Evolutionary conservation across 257 asterid genomes (phyloP), one percentile per base, ranked within the genome.

Genomic region (Salvia hispanica): DNA sequence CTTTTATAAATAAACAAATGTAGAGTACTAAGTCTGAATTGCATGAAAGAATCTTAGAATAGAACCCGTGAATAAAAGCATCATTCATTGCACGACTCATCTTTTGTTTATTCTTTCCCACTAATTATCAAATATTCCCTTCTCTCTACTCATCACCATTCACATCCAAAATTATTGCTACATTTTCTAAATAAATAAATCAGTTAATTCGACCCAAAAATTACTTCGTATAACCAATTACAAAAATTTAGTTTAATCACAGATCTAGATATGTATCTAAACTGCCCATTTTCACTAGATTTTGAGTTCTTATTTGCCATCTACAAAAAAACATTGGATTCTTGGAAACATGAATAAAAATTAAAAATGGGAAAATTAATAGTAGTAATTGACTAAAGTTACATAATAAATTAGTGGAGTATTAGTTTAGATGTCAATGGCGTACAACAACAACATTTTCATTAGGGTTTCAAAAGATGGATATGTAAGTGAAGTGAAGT

Each of bases 1-100:
- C 2, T 12, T 25, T 25, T 34, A 34, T 7, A 57, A 13, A 34
- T 0, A 57, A 6, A 34, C 0, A 2, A 33, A 33, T 33, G 34
- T 16, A 25, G 15, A 55, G 61, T 12, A 31, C 21, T 18, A 0
- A 45, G 58, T 28, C 50, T 40, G 28, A 55, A 63, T 33, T 76
- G 77, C 71, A 62, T 67, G 75, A 57, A 73, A 69, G 82, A 77
- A 77, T 77, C 67, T 77, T 62, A 58, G 51, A 73, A 69, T 77
- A 72, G 81, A 73, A 77, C 78, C 78, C 82, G 78, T 73, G 82
- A 77, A 62, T 37, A 48, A 56, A 77, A 72, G 74, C 58, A 61
- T 61, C 39, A 61, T 42, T 61, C 56, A 62, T 6, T 10, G 55
- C 67, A 62, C 51, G 75, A 69, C 59, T 71, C 72, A 68, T 37